Percentiles rank a stretch among this genome's conserved stretches.
These are phyloP conservation scores for Aspergillus novofumigatus DNA, from an alignment of 2,329 filamentous ascomycete genomes.

Conservation along the genomic window DNA sequence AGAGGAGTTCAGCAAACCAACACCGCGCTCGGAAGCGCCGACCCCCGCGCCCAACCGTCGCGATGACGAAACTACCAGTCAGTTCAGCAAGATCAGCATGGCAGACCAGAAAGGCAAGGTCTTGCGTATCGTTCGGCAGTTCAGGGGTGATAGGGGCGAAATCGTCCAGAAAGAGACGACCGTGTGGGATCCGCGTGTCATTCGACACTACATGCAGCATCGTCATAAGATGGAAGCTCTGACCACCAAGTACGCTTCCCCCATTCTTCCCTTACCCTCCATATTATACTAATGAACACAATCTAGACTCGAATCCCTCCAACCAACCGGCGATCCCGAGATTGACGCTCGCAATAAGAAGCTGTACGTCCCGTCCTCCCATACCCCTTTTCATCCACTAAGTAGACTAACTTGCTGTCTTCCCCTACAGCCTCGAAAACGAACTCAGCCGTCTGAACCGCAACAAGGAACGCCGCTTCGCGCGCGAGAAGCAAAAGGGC, in stretches of 20 bases:
- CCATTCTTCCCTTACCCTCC: not conserved
- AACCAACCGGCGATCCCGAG: conserved; percentile 64
- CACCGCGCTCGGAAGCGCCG: conserved; percentile 63
- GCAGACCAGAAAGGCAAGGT: conserved; percentile 65
- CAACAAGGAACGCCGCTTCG: conserved; percentile 85
- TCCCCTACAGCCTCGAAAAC: conserved; percentile 54
- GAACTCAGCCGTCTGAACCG: conserved; percentile 82
- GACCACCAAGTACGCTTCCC: conserved; percentile 62
- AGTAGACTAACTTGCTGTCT: conserved; percentile 21
- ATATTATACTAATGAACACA: conserved; percentile 5
- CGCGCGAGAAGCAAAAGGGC: conserved; percentile 84
- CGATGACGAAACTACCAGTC: conserved; percentile 74
- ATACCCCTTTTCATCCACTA: not conserved
- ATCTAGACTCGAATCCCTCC: conserved; percentile 54
- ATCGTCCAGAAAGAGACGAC: conserved; percentile 56
- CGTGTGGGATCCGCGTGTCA: conserved; percentile 78
- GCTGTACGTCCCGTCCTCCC: conserved; percentile 42
- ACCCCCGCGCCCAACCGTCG: conserved; percentile 54
- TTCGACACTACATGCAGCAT: conserved; percentile 80
- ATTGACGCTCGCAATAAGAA: conserved; percentile 59
- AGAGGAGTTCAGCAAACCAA: conserved; percentile 49
- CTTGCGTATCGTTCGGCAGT: conserved; percentile 69
- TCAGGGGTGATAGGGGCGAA: conserved; percentile 61
- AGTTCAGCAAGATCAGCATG: conserved; percentile 68
- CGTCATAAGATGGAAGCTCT: conserved; percentile 68